Conservation (phyloP, 2,329 filamentous ascomycete genomes). For the Colletotrichum aenigma region DNA sequence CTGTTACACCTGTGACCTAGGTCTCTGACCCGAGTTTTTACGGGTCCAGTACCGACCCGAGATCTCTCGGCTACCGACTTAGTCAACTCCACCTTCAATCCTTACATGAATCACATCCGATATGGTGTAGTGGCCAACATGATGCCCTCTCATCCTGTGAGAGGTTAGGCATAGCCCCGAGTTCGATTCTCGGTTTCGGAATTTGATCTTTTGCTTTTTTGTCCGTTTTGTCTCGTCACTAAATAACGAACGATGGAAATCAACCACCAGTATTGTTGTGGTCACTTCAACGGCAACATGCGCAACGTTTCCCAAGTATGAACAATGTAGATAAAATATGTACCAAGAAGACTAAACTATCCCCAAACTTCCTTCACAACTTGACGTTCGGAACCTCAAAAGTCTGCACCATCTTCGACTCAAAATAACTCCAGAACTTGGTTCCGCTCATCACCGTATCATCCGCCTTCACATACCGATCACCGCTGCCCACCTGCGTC, state of each 20-base stretch:
- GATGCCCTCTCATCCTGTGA: constrained; percentile 8
- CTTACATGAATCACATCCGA: not conserved
- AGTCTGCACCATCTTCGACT: constrained; percentile 37
- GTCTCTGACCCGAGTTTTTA: not conserved
- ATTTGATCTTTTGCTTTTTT: not conserved
- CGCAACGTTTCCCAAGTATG: accelerated
- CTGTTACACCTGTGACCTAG: not conserved
- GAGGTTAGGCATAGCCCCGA: constrained; percentile 15
- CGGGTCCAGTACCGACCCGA: not conserved
- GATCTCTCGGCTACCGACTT: not conserved
- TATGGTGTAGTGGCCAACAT: constrained; percentile 20
- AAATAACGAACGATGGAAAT: too few species aligned
- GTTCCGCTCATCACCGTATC: constrained; percentile 36
- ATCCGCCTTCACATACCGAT: constrained; percentile 33
- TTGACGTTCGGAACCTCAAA: constrained; percentile 38
- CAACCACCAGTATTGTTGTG: too few species aligned
- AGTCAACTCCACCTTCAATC: not conserved
- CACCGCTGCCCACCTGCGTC: constrained; percentile 38
- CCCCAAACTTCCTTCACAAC: not conserved
- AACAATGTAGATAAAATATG: not conserved
- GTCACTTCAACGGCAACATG: not conserved
- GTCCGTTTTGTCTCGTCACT: not conserved
- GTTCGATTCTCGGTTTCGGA: constrained; percentile 15
- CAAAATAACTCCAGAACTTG: constrained; percentile 40
- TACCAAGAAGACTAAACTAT: not conserved